phyloP scores from a whole-genome alignment of 495 filamentous ascomycete species.

The Neurospora terricola region DNA sequence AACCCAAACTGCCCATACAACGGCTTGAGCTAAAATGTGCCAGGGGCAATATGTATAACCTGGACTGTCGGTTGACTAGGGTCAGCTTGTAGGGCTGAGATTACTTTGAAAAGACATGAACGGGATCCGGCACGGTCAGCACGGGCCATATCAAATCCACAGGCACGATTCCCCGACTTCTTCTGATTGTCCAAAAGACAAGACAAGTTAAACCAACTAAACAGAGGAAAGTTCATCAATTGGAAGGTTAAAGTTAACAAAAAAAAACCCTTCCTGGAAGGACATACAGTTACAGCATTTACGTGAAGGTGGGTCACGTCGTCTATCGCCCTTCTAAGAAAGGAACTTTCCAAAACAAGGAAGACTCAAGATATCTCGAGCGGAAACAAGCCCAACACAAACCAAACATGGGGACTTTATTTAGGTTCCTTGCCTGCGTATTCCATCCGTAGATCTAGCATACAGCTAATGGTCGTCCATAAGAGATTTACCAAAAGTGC shows the following conservation, averaged over 20 bases:
- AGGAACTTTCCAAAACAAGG: neutral
- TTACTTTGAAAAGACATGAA: neutral
- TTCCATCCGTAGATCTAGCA: neutral
- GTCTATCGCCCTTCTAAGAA: neutral
- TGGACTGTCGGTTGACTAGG: neutral
- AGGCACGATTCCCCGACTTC: neutral
- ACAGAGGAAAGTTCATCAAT: neutral
- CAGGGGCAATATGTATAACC: neutral
- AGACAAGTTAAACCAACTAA: neutral
- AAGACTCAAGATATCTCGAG: neutral
- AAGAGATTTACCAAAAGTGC: too few relatives aligned
- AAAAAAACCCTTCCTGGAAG: neutral
- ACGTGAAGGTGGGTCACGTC: neutral
- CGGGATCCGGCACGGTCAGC: neutral
- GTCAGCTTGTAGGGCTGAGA: neutral
- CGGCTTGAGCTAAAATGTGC: neutral
- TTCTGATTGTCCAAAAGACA: neutral
- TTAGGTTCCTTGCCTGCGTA: neutral
- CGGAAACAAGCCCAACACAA: too few relatives aligned
- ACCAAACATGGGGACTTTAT: neutral
- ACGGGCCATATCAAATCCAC: neutral
- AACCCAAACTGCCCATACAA: neutral
- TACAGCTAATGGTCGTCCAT: too few relatives aligned
- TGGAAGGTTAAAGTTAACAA: neutral
- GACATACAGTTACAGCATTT: neutral